Conservation (phyloP, 1,284 basidiomycete genomes). For the Malassezia furfur region DNA sequence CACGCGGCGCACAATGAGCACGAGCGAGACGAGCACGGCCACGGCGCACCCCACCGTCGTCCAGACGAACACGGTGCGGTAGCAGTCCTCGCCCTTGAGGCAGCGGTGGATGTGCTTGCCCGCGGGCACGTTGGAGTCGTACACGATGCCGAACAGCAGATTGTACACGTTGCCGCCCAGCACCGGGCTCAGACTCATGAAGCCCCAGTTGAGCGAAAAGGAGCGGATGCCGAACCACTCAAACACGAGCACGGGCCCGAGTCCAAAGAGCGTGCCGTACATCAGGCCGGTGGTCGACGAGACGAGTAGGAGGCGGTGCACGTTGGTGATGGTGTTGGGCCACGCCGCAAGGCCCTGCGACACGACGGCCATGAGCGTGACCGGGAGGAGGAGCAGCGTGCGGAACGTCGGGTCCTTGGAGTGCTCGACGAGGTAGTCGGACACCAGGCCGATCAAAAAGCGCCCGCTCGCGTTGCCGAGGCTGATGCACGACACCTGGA, state of each 20-base stretch:
- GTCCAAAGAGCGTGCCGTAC: conserved; percentile 69
- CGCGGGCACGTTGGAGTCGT: conserved; percentile 12
- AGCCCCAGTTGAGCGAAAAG: conserved; percentile 78
- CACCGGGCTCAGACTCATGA: conserved; percentile 64
- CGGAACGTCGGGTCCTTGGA: conserved; percentile 22
- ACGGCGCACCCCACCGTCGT: conserved; percentile 27
- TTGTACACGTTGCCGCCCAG: conserved; percentile 76
- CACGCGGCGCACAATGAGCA: conserved; percentile 22
- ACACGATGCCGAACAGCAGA: conserved; percentile 60
- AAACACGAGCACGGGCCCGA: conserved; percentile 65
- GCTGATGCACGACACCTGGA: conserved; percentile 66
- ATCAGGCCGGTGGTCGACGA: conserved; percentile 63
- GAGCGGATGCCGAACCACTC: conserved; percentile 81
- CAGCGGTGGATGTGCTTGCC: conserved; percentile 26
- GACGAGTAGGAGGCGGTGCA: conserved; percentile 63
- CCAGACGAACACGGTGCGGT: conserved; percentile 35
- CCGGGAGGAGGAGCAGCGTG: conserved; percentile 35
- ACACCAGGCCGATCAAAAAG: conserved; percentile 66
- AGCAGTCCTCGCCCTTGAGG: conserved; percentile 42
- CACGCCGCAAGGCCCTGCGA: conserved; percentile 39
- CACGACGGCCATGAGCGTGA: conserved; percentile 30
- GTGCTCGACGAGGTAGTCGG: conserved; percentile 53
- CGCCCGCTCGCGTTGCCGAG: conserved; percentile 74
- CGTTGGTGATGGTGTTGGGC: conserved; percentile 53
- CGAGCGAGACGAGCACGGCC: conserved; percentile 26